phyloP scores from a whole-genome alignment of 2,329 filamentous ascomycete genomes.

The Cytospora piceicola region DNA sequence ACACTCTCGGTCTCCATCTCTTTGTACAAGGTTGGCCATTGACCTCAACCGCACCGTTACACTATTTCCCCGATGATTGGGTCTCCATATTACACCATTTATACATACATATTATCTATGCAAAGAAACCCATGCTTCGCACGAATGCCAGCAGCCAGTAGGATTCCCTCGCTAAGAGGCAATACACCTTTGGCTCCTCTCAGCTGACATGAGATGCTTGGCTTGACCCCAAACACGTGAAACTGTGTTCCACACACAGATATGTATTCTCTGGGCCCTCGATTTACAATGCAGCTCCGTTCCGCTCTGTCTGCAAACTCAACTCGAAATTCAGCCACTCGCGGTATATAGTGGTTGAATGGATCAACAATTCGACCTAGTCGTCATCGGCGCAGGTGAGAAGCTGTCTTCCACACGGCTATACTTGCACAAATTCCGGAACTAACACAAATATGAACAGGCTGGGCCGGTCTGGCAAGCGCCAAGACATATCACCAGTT shows the following conservation, averaged over 20 bases:
- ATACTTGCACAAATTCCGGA: not conserved
- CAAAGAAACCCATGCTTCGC: not conserved
- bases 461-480: conserved; percentile 60
- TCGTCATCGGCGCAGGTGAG: conserved; percentile 46
- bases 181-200: not conserved
- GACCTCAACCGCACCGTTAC: too few species aligned
- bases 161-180: not conserved
- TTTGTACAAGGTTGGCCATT: not conserved
- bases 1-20: not conserved
- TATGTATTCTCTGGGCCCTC: not conserved
- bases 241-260: too few species aligned
- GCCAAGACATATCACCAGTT: conserved; percentile 65
- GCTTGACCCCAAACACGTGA: too few species aligned
- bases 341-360: not conserved
- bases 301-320: not conserved
- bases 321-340: not conserved
- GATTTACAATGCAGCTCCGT: not conserved
- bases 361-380: conserved; percentile 34
- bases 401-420: not conserved
- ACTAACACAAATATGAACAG: conserved; percentile 34
- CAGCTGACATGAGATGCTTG: not conserved
- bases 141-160: not conserved
- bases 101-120: too few species aligned
- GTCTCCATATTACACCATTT: too few species aligned
- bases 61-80: not conserved